Base-by-base conservation (phyloP, 1,284 basidiomycete species). In the Chalciporus sp. region DNA sequence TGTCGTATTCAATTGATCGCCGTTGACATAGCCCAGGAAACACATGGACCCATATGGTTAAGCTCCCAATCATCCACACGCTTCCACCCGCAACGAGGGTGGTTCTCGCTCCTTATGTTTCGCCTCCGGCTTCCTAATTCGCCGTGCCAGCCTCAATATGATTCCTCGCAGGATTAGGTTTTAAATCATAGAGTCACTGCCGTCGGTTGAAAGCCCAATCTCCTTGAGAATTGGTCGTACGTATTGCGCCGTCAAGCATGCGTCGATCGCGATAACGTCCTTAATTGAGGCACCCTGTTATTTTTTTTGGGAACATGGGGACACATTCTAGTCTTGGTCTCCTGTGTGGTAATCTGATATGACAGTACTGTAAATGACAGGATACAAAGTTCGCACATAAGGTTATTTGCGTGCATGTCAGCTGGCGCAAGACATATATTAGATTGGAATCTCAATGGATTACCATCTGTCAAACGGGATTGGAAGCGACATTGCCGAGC, bases 1-100 rank as follows among this genome's bases (percentile, higher is more conserved):
- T 65, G 66, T 69, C 67, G 68, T 68, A 68, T 64, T 65, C 56
- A 55, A 55, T 71, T 72, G 71, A 69, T 69, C 68, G 64, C 67
- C 67, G 67, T 70, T 59, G 57, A 64, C 61, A 63, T 58, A 47
- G 61, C 58, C 58, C 56, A 61, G 61, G 59, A 68, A 58, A 70
- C 58, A 69, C 61, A 70, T 60, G 58, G 42, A 58, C 57, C 44
- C 46, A 66, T 70, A 71, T 66, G 68, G 70, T 56, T 43, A 66
- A 58, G 58, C 58, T 60, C 60, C 40, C 33, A 57, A 42, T 17
- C 52, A 39, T 55, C 59, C 63, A 67, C 60, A 65, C 67, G 66
- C 67, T 67, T 64, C 60, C 63, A 67, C 55, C 57, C 44, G 49
- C 58, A 59, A 58, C 48, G 49, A 37, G 26, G 12, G 41, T 53